Evolutionary conservation across 2,329 filamentous ascomycete species (phyloP), one percentile per base, ranked within the genome.

Genomic region (Cadophora luteo-olivacea): DNA sequence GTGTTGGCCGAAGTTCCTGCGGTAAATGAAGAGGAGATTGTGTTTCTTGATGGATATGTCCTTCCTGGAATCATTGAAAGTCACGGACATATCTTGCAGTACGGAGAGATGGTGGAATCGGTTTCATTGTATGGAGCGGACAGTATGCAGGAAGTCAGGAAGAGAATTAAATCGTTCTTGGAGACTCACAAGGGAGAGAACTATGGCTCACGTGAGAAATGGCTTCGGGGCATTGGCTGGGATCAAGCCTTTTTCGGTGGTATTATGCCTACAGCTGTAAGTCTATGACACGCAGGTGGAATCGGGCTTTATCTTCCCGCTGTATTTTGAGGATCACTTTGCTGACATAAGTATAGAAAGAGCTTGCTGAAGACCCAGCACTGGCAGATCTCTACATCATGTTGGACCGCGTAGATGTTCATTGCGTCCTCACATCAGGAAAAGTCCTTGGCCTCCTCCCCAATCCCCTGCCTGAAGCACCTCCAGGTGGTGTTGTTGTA

Each of bases 41-140:
- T 76, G 19, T 79, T 78, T 25, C 73, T 81, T 14, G 71, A 78
- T 5, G 88, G 88, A 0, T 84, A 87, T 72, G 89, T 86, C 1
- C 85, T 91, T 32, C 90, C 90, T 0, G 90, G 90, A 0, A 81
- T 92, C 1, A 92, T 89, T 86, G 90, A 92, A 72, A 89, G 89
- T 0, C 90, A 92, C 76, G 90, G 88, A 0, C 90, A 92, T 75
- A 79, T 92, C 60, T 76, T 89, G 22, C 84, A 86, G 72, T 91
- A 90, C 76, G 90, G 87, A 62, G 89, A 92, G 78, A 89, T 90
- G 74, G 79, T 92, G 48, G 85, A 89, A 73, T 89, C 87, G 4
- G 89, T 89, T 0, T 84, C 89, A 72, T 79, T 92, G 2, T 90
- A 91, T 73, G 89, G 87, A 0, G 81, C 85, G 0, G 69, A 79